Percentiles rank a stretch among this genome's conserved stretches.
Conservation (phyloP, 2,329 filamentous ascomycete genomes). For the Hypoxylon sp. region DNA sequence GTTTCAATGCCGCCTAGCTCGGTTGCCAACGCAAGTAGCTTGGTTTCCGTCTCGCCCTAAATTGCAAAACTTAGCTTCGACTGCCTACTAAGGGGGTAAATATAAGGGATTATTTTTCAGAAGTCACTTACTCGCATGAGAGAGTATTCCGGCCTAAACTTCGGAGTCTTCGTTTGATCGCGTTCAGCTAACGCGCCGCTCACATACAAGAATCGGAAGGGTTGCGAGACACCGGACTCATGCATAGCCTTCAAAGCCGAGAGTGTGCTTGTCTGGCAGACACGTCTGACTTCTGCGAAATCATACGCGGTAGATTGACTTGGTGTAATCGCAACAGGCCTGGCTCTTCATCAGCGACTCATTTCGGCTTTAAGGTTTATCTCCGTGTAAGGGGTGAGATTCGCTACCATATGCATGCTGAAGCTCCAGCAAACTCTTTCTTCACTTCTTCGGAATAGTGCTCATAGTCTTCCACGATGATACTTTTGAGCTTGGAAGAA, state of each 20-base stretch:
- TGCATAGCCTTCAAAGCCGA: constrained; percentile 50
- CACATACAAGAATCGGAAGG: constrained; percentile 56
- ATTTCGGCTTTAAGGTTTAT: constrained; percentile 14
- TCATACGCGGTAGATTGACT: constrained; percentile 38
- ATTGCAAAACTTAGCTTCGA: constrained; percentile 1
- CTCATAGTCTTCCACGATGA: constrained; percentile 59
- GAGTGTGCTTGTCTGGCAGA: constrained; percentile 48
- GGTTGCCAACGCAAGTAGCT: constrained; percentile 59
- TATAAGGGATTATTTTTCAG: not conserved
- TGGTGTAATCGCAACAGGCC: constrained; percentile 51
- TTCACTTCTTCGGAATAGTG: constrained; percentile 59
- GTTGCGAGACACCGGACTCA: constrained; percentile 48
- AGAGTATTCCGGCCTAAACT: constrained; percentile 58
- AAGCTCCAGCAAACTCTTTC: constrained; percentile 58
- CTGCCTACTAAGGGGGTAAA: too few relatives aligned
- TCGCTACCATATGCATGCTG: constrained; percentile 56
- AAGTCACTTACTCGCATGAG: constrained; percentile 61
- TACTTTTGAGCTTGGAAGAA: constrained; percentile 57
- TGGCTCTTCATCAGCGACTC: constrained; percentile 32
- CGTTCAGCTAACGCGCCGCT: constrained; percentile 62
- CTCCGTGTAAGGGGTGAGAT: not conserved
- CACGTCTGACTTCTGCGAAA: constrained; percentile 46
- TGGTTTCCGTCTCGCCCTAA: constrained; percentile 64
- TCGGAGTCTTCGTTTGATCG: constrained; percentile 61
- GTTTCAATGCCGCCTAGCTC: constrained; percentile 59